A percentile compares a stretch with the other conserved stretches of the same genome.
These are phyloP conservation scores for Trametes sp. DNA, from an alignment of 1,284 basidiomycete genomes.

Conservation along the genomic window DNA sequence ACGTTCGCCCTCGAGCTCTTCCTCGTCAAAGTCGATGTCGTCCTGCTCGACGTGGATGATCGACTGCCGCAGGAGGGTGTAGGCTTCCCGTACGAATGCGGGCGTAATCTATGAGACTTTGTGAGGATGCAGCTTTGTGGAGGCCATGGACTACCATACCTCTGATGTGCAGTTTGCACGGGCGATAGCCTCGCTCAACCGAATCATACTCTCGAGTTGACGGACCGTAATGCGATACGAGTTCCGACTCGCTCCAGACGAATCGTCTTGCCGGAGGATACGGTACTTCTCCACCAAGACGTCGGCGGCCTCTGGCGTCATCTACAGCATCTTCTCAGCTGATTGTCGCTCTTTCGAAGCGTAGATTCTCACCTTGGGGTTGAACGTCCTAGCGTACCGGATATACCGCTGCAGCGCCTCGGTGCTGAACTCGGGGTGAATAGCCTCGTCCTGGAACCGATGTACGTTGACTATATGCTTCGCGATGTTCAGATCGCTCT, in stretches of 20 bases:
- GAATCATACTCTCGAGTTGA: constrained; percentile 97
- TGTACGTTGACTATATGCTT: constrained; percentile 98
- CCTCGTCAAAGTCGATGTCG: constrained; percentile 97
- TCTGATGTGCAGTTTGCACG: constrained; percentile 94
- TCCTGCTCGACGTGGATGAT: constrained; percentile 99
- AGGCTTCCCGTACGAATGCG: constrained; percentile 95
- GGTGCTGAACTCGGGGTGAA: constrained; percentile 96
- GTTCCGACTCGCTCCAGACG: constrained; percentile 86
- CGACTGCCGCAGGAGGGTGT: constrained; percentile 91
- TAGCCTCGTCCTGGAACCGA: constrained; percentile 93
- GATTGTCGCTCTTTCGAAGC: not conserved
- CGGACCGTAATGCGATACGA: constrained; percentile 97
- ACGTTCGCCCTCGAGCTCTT: constrained; percentile 74
- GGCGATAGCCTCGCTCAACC: constrained; percentile 96
- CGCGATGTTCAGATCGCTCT: constrained; percentile 92
- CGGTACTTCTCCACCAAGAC: constrained; percentile 97
- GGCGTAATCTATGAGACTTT: constrained; percentile 77
- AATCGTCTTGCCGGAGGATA: constrained; percentile 91
- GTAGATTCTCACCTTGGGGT: constrained; percentile 83
- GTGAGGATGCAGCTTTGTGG: not conserved
- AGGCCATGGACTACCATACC: constrained; percentile 48
- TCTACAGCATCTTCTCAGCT: constrained; percentile 50
- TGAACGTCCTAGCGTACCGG: constrained; percentile 95
- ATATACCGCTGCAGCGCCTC: constrained; percentile 98
- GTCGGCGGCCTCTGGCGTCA: constrained; percentile 92